Evolutionary conservation across 805 yeast genomes (phyloP).

Genomic region (Candida coquimbonensis): DNA sequence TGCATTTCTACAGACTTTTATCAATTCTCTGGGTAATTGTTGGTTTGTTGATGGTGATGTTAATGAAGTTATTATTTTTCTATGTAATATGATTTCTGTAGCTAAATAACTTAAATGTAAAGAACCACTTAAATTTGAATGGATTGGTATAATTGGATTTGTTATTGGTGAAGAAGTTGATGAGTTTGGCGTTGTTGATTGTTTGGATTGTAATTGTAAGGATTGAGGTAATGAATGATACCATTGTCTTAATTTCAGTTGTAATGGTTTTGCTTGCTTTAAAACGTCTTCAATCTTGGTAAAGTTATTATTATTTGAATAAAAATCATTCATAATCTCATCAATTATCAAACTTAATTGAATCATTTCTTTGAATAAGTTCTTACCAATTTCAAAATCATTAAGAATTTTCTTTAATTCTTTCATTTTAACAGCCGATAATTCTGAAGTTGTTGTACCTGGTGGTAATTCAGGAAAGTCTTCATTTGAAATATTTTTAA

Average conservation of each 20-base stretch:
- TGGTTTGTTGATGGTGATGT: constrained; percentile 27
- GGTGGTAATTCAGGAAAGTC: constrained; percentile 71
- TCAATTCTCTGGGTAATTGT: constrained; percentile 45
- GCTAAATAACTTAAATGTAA: constrained; percentile 83
- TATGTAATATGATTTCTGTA: constrained; percentile 79
- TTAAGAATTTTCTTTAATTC: constrained; percentile 24
- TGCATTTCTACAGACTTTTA: constrained; percentile 71
- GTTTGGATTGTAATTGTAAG: constrained; percentile 35
- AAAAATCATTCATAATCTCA: constrained; percentile 66
- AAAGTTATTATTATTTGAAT: constrained; percentile 33
- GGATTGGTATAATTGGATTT: not conserved
- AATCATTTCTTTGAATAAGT: constrained; percentile 60
- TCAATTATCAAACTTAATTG: constrained; percentile 61
- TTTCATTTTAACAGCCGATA: constrained; percentile 7
- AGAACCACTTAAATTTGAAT: constrained; percentile 67
- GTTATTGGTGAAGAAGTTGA: not conserved
- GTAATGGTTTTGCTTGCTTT: constrained; percentile 74
- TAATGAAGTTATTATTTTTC: constrained; percentile 53
- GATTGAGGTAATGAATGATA: constrained; percentile 63
- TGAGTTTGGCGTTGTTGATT: not conserved
- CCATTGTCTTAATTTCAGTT: constrained; percentile 65
- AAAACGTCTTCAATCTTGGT: constrained; percentile 62
- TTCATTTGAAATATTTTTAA: constrained; percentile 53
- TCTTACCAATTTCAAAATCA: constrained; percentile 65
- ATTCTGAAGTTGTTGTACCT: constrained; percentile 3